Evolutionary conservation across 2,329 filamentous ascomycete species (phyloP).

Genomic region (Sporothrix mexicana): DNA sequence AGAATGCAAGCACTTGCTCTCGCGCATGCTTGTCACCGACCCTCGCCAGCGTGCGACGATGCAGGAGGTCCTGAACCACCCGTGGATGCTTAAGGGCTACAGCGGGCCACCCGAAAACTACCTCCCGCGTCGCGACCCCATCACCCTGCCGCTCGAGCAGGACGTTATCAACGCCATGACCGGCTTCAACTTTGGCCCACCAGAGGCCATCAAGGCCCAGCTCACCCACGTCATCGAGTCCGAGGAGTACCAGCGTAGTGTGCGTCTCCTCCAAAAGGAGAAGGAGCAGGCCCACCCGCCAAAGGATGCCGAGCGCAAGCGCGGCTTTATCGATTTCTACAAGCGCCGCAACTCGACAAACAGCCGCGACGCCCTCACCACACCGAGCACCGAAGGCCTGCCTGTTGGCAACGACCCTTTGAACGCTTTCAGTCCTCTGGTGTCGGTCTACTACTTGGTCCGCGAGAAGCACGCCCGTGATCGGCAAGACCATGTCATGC

Average conservation of each 20-base stretch:
- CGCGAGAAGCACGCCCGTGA: conserved; percentile 91
- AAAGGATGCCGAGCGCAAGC: conserved; percentile 77
- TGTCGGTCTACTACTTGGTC: conserved; percentile 97
- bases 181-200: conserved; percentile 93
- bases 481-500: conserved; percentile 52
- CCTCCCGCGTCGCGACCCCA: conserved; percentile 79
- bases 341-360: conserved; percentile 88
- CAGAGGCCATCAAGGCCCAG: conserved; percentile 81
- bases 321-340: conserved; percentile 94
- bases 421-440: conserved; percentile 89
- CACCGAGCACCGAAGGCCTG: conserved; percentile 84
- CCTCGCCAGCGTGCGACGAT: conserved; percentile 85
- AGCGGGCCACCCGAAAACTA: conserved; percentile 86
- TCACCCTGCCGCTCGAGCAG: conserved; percentile 82
- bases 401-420: conserved; percentile 83
- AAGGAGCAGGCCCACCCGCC: conserved; percentile 62
- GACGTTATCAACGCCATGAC: conserved; percentile 93
- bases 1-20: conserved; percentile 88
- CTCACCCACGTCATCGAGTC: conserved; percentile 87
- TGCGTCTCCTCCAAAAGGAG: conserved; percentile 73
- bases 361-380: conserved; percentile 84
- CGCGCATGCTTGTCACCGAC: conserved; percentile 94
- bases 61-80: conserved; percentile 90
- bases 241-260: conserved; percentile 87
- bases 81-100: conserved; percentile 95